Percentiles rank a stretch among this genome's conserved stretches.
phyloP scores from a whole-genome alignment of 495 filamentous ascomycete species.

The Aspergillus saccharolyticus region DNA sequence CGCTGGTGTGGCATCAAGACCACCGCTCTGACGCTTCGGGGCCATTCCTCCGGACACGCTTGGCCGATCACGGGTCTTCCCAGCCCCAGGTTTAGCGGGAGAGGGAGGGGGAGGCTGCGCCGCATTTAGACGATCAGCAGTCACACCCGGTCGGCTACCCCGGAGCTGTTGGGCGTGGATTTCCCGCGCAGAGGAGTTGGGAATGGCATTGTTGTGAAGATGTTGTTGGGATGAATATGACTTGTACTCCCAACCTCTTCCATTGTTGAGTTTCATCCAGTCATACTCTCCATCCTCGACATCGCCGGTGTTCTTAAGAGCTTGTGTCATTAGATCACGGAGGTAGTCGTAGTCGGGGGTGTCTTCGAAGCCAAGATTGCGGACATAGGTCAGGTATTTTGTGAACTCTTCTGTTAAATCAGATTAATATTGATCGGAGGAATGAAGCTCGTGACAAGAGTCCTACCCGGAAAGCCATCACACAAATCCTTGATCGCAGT shows the following conservation, averaged over 20 bases:
- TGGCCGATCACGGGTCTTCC: slow-evolving; percentile 74
- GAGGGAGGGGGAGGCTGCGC: slow-evolving; percentile 86
- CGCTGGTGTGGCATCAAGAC: slow-evolving; percentile 72
- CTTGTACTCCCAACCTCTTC: slow-evolving; percentile 92
- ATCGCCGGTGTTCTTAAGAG: slow-evolving; percentile 89
- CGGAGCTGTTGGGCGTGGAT: slow-evolving; percentile 62
- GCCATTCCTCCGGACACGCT: slow-evolving; percentile 66
- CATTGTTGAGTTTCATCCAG: slow-evolving; percentile 99
- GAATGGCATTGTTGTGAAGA: slow-evolving; percentile 67
- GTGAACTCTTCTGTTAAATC: slow-evolving; percentile 75
- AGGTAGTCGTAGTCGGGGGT: slow-evolving; percentile 98
- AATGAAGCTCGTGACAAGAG: neutral
- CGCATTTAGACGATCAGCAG: slow-evolving; percentile 93
- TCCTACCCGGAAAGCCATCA: slow-evolving; percentile 79
- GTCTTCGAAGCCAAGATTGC: slow-evolving; percentile 97
- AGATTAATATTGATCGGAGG: slow-evolving; percentile 11
- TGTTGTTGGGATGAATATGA: slow-evolving; percentile 72
- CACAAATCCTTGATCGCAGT: slow-evolving; percentile 96
- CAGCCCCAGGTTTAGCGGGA: slow-evolving; percentile 73
- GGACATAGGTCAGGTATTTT: slow-evolving; percentile 94
- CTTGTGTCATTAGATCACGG: slow-evolving; percentile 91
- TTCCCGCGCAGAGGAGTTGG: slow-evolving; percentile 72
- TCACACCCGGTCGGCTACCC: slow-evolving; percentile 60
- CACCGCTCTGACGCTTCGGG: slow-evolving; percentile 73
- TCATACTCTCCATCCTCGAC: slow-evolving; percentile 99